Conservation (phyloP, 1,139 yeast genomes). For the Keqinozyma sinolaborantium region DNA sequence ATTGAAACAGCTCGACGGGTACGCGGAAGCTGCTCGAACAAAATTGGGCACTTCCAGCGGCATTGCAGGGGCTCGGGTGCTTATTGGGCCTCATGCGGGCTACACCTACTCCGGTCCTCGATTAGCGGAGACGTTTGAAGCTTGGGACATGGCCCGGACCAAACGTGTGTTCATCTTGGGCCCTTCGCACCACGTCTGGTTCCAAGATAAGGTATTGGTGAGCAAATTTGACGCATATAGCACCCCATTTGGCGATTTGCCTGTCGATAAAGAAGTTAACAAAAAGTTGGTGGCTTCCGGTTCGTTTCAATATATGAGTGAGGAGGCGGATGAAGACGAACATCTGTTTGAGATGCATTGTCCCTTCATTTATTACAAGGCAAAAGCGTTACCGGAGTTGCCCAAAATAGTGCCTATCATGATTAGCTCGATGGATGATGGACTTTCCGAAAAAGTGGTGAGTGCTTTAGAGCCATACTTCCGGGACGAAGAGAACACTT, state of each 20-base stretch:
- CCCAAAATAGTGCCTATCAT: conserved; percentile 75
- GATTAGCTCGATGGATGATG: conserved; percentile 59
- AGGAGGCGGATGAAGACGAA: conserved; percentile 71
- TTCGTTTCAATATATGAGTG: conserved; percentile 54
- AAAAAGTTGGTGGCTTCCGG: conserved; percentile 2
- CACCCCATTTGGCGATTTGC: conserved; percentile 79
- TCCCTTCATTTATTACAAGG: conserved; percentile 61
- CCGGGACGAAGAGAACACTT: conserved; percentile 55
- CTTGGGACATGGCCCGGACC: conserved; percentile 58
- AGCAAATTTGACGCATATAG: conserved; percentile 54
- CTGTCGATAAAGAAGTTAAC: conserved; percentile 46
- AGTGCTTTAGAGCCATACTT: conserved; percentile 51
- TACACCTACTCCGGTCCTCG: conserved; percentile 77
- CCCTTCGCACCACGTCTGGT: conserved; percentile 92
- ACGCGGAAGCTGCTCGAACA: conserved; percentile 12
- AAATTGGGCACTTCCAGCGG: conserved; percentile 13
- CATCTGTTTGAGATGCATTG: conserved; percentile 96
- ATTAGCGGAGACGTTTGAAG: conserved; percentile 72
- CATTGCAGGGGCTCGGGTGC: conserved; percentile 58
- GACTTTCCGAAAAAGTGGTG: conserved; percentile 45
- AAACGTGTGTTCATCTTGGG: conserved; percentile 79
- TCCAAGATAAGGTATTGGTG: conserved; percentile 55
- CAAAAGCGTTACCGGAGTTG: conserved; percentile 15
- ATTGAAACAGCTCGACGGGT: conserved; percentile 44
- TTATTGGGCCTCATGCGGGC: conserved; percentile 84